Evolutionary conservation across 768 basidiomycete species (phyloP).

Genomic region (Boletus eberwhitei): DNA sequence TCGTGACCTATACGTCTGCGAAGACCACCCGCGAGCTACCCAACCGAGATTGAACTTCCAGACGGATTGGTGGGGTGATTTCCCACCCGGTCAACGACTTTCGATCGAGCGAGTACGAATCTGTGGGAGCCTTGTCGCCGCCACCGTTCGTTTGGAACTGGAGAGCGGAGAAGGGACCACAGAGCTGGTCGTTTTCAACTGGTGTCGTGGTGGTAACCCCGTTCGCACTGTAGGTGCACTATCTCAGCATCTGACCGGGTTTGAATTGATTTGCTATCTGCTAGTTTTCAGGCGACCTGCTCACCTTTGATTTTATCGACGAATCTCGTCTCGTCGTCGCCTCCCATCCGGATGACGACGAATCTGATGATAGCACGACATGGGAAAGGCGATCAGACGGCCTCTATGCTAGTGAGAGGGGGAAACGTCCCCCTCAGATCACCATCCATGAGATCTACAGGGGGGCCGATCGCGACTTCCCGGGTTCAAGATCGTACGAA

Average conservation of each 20-base stretch:
- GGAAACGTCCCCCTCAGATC: slow-evolving; percentile 31
- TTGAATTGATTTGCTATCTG: background rate
- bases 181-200: slow-evolving; percentile 29
- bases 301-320: slow-evolving; percentile 31
- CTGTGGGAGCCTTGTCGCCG: slow-evolving; percentile 23
- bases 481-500: slow-evolving; percentile 39
- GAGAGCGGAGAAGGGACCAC: slow-evolving; percentile 33
- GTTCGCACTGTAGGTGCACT: slow-evolving; percentile 24
- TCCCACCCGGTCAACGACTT: slow-evolving; percentile 32
- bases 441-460: slow-evolving; percentile 22
- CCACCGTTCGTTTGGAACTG: slow-evolving; percentile 29
- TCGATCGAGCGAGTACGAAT: slow-evolving; percentile 30
- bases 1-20: slow-evolving; percentile 53
- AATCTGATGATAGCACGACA: slow-evolving; percentile 26
- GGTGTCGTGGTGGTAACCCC: slow-evolving; percentile 27
- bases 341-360: slow-evolving; percentile 33
- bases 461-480: slow-evolving; percentile 6
- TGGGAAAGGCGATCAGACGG: slow-evolving; percentile 32
- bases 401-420: slow-evolving; percentile 29
- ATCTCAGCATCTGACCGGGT: background rate
- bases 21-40: slow-evolving; percentile 46
- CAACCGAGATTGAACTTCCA: slow-evolving; percentile 28
- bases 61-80: slow-evolving; percentile 35
- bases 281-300: slow-evolving; percentile 28
- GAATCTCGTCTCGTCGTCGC: slow-evolving; percentile 25